Conservation (phyloP, 768 basidiomycete genomes). For the Imleria badia region DNA sequence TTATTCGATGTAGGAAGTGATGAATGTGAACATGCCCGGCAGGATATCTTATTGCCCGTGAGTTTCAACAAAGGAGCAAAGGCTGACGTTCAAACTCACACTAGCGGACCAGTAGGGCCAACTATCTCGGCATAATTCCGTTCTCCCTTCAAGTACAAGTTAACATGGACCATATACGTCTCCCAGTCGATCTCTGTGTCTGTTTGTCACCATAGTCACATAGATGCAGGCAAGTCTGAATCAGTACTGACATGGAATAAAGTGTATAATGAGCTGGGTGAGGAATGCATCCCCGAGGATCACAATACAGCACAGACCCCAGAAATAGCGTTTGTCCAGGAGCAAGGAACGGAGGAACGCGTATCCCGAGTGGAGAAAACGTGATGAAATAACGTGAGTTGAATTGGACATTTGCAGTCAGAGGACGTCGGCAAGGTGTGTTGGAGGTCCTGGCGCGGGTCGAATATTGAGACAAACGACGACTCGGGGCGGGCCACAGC, state of each 20-base stretch:
- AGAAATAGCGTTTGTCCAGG: constrained; percentile 61
- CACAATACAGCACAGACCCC: constrained; percentile 60
- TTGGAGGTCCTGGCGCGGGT: too few species aligned
- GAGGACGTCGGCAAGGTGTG: too few species aligned
- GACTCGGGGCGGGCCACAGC: too few species aligned
- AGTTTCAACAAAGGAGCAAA: background rate
- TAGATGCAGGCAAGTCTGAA: constrained; percentile 5
- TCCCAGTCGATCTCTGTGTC: constrained; percentile 99
- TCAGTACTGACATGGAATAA: constrained; percentile 71
- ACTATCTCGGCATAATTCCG: constrained; percentile 76
- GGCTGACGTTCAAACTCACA: constrained; percentile 49
- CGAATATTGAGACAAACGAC: too few species aligned
- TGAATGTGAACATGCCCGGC: constrained; percentile 91
- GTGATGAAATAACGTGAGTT: background rate
- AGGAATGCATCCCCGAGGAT: constrained; percentile 75
- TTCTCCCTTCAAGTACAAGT: constrained; percentile 77
- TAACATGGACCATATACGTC: constrained; percentile 91
- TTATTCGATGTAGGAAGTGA: constrained; percentile 61
- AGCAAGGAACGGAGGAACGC: constrained; percentile 30
- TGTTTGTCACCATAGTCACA: constrained; percentile 36
- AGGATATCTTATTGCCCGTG: constrained; percentile 67
- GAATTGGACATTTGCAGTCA: constrained; percentile 7
- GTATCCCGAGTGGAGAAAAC: constrained; percentile 5
- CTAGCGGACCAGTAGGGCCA: constrained; percentile 91
- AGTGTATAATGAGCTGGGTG: constrained; percentile 76